Conservation (phyloP, 352 stramenopile genomes). For the Phytophthora citricola region DNA sequence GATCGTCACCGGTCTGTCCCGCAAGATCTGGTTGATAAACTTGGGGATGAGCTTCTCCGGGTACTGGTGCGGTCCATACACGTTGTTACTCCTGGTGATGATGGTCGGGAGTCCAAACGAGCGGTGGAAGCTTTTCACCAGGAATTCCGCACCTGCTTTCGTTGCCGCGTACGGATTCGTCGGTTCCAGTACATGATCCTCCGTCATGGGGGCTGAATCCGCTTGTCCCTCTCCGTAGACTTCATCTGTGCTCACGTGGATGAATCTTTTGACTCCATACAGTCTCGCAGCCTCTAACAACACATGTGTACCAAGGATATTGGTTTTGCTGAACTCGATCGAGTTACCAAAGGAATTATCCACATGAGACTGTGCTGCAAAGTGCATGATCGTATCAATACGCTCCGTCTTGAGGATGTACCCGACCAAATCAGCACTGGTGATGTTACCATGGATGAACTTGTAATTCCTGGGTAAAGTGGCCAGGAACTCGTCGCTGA, state of each 20-base stretch:
- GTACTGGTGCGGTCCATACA: constrained; percentile 99
- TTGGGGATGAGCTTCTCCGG: constrained; percentile 99
- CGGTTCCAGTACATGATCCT: constrained; percentile 95
- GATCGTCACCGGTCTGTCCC: constrained; percentile 91
- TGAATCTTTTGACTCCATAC: constrained; percentile 93
- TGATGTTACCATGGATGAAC: constrained; percentile 98
- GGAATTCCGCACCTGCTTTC: constrained; percentile 98
- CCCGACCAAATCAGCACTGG: constrained; percentile 92
- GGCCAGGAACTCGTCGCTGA: constrained; percentile 29
- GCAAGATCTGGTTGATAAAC: constrained; percentile 97
- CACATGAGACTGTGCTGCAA: constrained; percentile 97
- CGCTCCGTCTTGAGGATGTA: constrained; percentile 95
- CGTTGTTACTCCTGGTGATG: constrained; percentile 99
- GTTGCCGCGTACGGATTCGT: constrained; percentile 99
- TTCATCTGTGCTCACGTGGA: constrained; percentile 98
- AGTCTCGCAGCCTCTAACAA: constrained; percentile 96
- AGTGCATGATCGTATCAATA: constrained; percentile 99
- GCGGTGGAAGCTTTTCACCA: constrained; percentile 94
- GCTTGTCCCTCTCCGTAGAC: constrained; percentile 97
- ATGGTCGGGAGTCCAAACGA: constrained; percentile 96
- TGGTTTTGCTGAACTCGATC: constrained; percentile 98
- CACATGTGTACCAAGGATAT: constrained; percentile 98
- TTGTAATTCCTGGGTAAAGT: constrained; percentile 86
- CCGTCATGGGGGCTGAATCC: constrained; percentile 93
- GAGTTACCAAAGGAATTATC: constrained; percentile 99